Evolutionary conservation across 257 asterid genomes (phyloP), one percentile per base, ranked within the genome.

Genomic region (Solanum chiquidenum): DNA sequence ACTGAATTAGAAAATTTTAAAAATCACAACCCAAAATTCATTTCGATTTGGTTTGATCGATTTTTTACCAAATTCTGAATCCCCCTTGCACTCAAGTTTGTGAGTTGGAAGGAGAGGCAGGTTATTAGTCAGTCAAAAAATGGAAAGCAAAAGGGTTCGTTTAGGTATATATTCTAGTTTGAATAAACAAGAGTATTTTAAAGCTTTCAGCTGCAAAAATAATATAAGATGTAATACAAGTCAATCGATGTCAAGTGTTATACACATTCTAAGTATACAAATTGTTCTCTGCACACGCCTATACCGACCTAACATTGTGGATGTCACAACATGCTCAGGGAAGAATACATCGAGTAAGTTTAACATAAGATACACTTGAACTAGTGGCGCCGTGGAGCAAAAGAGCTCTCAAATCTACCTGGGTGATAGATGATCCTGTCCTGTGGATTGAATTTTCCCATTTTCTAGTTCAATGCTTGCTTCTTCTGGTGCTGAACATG

Each of bases 381-480:
- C 85, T 80, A 80, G 11, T n/a, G 38, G 9, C 10, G 29, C 84
- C 5, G 9, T 27, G 64, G 27, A 29, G 27, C 68, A 49, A 82
- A 82, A 49, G 85, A 44, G 44, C 60, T n/a, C 83, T 35, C 60
- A 6, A 68, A 69, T 73, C 71, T 86, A 46, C 44, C 85, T 38
- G 21, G 88, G 69, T 84, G 91, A 86, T 20, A 37, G 86, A 68
- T 69, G 87, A 40, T 86, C 90, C 27, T 73, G 92, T 40, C 87
- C 84, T 23, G 80, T 89, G 66, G 90, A 44, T 14, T 40, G 58
- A 38, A 71, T 35, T 73, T 85, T 92, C 72, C 88, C 94, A 86
- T 44, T 92, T 85, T 94, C 94, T 71, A 92, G 84, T 87, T 93
- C 95, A 86, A 93, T 87, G 86, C 83, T 55, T 27, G 92, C 88